These are phyloP conservation scores for Strobilomyces confusus DNA, from an alignment of 768 basidiomycete species.

Conservation along the genomic window DNA sequence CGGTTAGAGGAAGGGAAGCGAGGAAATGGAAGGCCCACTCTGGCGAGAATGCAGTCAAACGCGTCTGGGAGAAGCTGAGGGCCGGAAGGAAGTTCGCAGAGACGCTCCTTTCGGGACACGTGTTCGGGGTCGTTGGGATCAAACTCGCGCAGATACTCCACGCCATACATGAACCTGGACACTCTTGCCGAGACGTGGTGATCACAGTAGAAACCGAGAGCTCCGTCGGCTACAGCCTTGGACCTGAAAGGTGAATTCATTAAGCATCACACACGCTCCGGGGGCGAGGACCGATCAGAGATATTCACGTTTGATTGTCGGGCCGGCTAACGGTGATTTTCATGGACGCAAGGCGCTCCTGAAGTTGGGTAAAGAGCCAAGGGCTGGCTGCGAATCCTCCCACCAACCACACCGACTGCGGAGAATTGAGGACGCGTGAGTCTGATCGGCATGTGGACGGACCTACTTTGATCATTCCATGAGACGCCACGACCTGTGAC, in stretches of 20 bases:
- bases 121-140: conserved; percentile 66
- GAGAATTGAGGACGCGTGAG: conserved; percentile 9
- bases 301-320: conserved; percentile 70
- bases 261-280: conserved; percentile 1
- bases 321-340: conserved; percentile 66
- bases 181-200: conserved; percentile 80
- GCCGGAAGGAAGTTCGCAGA: conserved; percentile 74
- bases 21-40: conserved; percentile 39
- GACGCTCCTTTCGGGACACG: conserved; percentile 53
- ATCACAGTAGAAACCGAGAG: conserved; percentile 80
- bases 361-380: conserved; percentile 73
- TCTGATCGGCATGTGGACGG: background rate
- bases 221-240: conserved; percentile 82
- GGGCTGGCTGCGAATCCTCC: conserved; percentile 83
- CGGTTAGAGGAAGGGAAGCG: conserved; percentile 3
- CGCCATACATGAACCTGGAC: conserved; percentile 80
- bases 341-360: conserved; percentile 57
- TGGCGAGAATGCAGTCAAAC: conserved; percentile 73
- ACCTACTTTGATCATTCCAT: conserved; percentile 60
- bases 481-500: conserved; percentile 64
- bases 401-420: conserved; percentile 75
- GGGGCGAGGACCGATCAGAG: conserved; percentile 4
- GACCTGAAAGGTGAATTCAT: conserved; percentile 43
- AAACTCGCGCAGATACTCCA: conserved; percentile 70
- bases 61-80: conserved; percentile 77